Evolutionary conservation across 495 filamentous ascomycete genomes (phyloP), one percentile per base, ranked within the genome.

Genomic region (Pseudotulostoma volvatum): DNA sequence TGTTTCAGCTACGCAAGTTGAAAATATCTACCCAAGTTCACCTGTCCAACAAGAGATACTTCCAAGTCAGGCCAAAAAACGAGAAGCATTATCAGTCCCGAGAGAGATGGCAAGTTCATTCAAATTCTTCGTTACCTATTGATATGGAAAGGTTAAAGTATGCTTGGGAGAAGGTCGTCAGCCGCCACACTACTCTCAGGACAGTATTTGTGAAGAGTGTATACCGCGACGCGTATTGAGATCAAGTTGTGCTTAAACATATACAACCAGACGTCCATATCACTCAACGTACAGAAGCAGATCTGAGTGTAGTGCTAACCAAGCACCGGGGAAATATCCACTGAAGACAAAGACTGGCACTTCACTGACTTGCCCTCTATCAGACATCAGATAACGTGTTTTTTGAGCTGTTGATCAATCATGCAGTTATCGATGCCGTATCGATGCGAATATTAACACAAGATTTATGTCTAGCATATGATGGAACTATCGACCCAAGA

Each of bases 41-140:
- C 54, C 61, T 1, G 59, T 69, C 37, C 67, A 71, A 39, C 46
- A 55, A 34, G 58, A 57, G 11, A 50, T 66, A n/a, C 47, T 75
- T 14, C 46, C 68, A 9, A 66, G 61, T 36, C 61, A 65, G 17
- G 48, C 56, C 20, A 70, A 56, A 36, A 45, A 59, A 23, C n/a
- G n/a, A n/a, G n/a, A n/a, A n/a, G n/a, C n/a, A n/a, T n/a, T n/a
- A n/a, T n/a, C n/a, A n/a, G n/a, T n/a, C n/a, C n/a, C n/a, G n/a
- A n/a, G n/a, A n/a, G n/a, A n/a, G n/a, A n/a, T n/a, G n/a, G n/a
- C n/a, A n/a, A n/a, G n/a, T n/a, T n/a, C n/a, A n/a, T n/a, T n/a
- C n/a, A n/a, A n/a, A n/a, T n/a, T n/a, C n/a, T n/a, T n/a, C n/a
- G n/a, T n/a, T n/a, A n/a, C n/a, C n/a, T 8, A 34, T 61, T 7